Evolutionary conservation across 2,329 filamentous ascomycete genomes (phyloP), one percentile per base, ranked within the genome.

Genomic region (Nothopassalora personata): DNA sequence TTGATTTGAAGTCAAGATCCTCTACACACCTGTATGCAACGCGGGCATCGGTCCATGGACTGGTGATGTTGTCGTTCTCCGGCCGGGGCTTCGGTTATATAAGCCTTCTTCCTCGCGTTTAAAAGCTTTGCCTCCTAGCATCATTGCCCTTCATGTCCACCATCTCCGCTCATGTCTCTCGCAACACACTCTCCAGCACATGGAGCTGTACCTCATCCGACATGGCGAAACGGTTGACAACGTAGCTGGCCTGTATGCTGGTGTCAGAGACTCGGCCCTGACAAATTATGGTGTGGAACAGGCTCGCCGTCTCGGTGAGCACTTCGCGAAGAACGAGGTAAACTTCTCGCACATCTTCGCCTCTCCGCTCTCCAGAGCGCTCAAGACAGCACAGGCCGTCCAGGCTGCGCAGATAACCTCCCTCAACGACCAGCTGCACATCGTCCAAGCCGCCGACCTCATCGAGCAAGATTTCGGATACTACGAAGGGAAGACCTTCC

Each of bases 171-270:
- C 54, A 50, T 49, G 11, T 33, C 30, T 49, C 39, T 30, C 8
- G 11, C 30, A 15, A 50, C 48, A 34, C 23, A 9, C n/a, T 19
- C 49, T 51, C 39, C 39, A 30, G 27, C 23, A 10, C 30, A 84
- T 88, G 83, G 81, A 80, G 70, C 73, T 96, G 57, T 85, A 91
- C 68, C 81, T 96, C 67, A 85, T 96, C 68, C 86, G 91, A 58
- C 91, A 96, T 79, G 91, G 87, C 70, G 91, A 96, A 77, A 93
- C 90, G 15, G 89, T 95, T 64, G 89, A 96, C 76, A 96, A 96
- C 73, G 87, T 94, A 59, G 88, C 87, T 11, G 83, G 86, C 56
- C 75, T 90, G 60, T 92, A 89, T 76, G 91, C 91, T 67, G 91
- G 91, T 60, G 83, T 85, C 54, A 88, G 86, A 72, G 90, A 96